Conservation (phyloP, 805 yeast species). For the Wickerhamomyces queroliae region DNA sequence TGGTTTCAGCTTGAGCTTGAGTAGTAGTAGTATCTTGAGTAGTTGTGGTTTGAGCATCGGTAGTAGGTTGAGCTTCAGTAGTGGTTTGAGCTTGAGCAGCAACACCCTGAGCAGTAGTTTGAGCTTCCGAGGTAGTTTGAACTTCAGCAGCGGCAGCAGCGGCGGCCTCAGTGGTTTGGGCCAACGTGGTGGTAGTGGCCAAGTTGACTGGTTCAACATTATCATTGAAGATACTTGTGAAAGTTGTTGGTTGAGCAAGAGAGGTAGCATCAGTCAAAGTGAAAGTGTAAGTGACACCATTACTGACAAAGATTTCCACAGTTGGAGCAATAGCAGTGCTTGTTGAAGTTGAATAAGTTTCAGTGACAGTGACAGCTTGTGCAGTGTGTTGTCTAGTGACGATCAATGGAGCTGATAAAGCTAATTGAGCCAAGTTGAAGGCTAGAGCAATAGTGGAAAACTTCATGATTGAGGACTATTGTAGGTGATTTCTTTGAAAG, state of each 20-base stretch:
- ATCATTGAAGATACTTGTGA: constrained; percentile 22
- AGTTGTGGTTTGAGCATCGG: constrained; percentile 9
- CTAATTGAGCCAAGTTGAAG: constrained; percentile 19
- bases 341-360: constrained; percentile 34
- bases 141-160: constrained; percentile 6
- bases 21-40: constrained; percentile 4
- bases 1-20: constrained; percentile 10
- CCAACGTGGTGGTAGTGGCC: constrained; percentile 12
- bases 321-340: constrained; percentile 34
- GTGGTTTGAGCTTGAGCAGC: constrained; percentile 10
- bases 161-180: constrained; percentile 5
- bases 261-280: constrained; percentile 31
- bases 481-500: background rate
- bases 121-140: constrained; percentile 6
- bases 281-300: constrained; percentile 31
- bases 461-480: constrained; percentile 7
- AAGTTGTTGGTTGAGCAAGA: constrained; percentile 29
- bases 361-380: constrained; percentile 40
- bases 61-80: constrained; percentile 16
- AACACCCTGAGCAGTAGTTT: constrained; percentile 6
- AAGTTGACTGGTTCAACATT: constrained; percentile 5
- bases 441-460: constrained; percentile 6
- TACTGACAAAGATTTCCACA: constrained; percentile 31
- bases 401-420: constrained; percentile 30
- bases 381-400: constrained; percentile 56